Percentiles rank a stretch among this genome's conserved stretches.
These are phyloP conservation scores for Pyrrhoderma lamaoense DNA, from an alignment of 1,284 basidiomycete genomes.

Conservation along the genomic window DNA sequence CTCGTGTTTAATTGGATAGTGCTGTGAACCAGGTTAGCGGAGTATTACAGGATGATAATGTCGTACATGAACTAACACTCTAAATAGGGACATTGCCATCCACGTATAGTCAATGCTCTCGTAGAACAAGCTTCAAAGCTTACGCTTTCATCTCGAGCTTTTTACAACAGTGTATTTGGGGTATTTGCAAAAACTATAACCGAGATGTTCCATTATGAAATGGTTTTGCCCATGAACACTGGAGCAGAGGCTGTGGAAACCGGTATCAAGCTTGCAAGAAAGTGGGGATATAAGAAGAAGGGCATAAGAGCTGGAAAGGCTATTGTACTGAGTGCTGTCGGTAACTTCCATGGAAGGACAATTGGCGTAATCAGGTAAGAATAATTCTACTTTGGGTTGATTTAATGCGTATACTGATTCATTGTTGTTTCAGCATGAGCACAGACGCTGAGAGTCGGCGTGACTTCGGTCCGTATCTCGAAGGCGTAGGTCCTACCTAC, in stretches of 20 bases:
- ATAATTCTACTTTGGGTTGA: neutral
- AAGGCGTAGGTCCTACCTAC: constrained; percentile 77
- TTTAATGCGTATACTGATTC: neutral
- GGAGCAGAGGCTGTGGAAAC: constrained; percentile 98
- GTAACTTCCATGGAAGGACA: constrained; percentile 96
- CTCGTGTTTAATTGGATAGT: constrained; percentile 31
- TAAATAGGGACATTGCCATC: constrained; percentile 88
- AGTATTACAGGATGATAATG: constrained; percentile 23
- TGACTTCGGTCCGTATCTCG: constrained; percentile 89
- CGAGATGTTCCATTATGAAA: constrained; percentile 81
- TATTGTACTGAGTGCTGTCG: constrained; percentile 79
- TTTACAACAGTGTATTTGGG: constrained; percentile 92
- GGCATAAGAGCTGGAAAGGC: constrained; percentile 79
- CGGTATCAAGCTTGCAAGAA: constrained; percentile 74
- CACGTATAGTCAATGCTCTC: constrained; percentile 77
- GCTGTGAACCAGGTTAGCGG: constrained; percentile 73
- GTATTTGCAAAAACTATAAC: constrained; percentile 85
- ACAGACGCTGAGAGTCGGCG: constrained; percentile 87
- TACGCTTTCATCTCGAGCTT: constrained; percentile 92
- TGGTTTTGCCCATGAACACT: constrained; percentile 99
- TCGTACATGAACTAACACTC: constrained; percentile 1
- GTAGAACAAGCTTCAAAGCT: constrained; percentile 83
- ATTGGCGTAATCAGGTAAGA: constrained; percentile 75
- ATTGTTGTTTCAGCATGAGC: constrained; percentile 65
- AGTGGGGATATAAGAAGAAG: constrained; percentile 91